Evolutionary conservation across 805 yeast genomes (phyloP).

Genomic region (Candida caryicola): DNA sequence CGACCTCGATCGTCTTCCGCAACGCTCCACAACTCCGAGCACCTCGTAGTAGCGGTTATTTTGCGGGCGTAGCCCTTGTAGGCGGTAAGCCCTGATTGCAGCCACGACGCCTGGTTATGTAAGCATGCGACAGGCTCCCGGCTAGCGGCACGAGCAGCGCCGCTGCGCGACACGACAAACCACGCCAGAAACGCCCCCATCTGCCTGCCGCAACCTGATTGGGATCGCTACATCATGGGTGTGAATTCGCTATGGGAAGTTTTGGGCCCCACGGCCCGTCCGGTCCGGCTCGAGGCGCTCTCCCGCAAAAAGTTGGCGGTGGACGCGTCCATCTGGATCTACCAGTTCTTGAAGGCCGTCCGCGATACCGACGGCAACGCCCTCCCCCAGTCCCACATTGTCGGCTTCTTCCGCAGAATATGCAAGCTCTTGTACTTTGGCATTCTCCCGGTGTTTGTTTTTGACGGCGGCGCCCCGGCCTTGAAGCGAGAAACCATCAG

Average conservation of each 20-base stretch:
- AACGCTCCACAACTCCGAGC: too few relatives aligned
- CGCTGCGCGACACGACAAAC: too few relatives aligned
- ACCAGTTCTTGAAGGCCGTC: conserved; percentile 93
- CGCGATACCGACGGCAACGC: conserved; percentile 81
- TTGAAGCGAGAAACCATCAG: conserved; percentile 77
- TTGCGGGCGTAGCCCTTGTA: not conserved
- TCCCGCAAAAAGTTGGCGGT: conserved; percentile 80
- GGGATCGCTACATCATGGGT: conserved; percentile 81
- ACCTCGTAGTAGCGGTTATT: too few relatives aligned
- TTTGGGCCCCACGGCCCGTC: conserved; percentile 83
- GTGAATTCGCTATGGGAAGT: conserved; percentile 94
- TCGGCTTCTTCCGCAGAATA: conserved; percentile 93
- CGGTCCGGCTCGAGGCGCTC: conserved; percentile 84
- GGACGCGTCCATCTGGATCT: conserved; percentile 98
- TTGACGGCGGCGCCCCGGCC: conserved; percentile 92
- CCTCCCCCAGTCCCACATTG: conserved; percentile 75
- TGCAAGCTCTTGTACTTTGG: conserved; percentile 89
- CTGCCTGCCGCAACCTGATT: too few relatives aligned
- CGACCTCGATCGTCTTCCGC: too few relatives aligned
- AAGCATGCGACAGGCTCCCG: too few relatives aligned
- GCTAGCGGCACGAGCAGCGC: too few relatives aligned
- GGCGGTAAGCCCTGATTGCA: too few relatives aligned
- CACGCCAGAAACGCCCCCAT: too few relatives aligned
- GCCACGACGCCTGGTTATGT: too few relatives aligned
- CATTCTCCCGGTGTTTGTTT: conserved; percentile 83